These are phyloP conservation scores for Lyophyllum shimeji DNA, from an alignment of 768 basidiomycete genomes.

Conservation along the genomic window DNA sequence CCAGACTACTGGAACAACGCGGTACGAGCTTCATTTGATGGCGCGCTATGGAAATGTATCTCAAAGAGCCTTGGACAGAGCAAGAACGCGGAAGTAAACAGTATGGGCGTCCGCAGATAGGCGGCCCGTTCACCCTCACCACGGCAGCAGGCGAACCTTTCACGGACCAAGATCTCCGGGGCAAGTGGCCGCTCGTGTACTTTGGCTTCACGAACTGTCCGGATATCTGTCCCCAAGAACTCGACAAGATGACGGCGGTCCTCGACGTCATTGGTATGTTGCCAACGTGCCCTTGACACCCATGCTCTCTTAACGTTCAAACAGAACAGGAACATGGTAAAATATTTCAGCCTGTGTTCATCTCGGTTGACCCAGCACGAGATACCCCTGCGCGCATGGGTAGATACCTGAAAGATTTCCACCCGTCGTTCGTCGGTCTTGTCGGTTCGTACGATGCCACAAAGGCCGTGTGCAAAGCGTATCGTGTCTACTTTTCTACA, in stretches of 20 bases:
- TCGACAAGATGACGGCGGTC: conserved; percentile 89
- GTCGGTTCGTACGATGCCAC: conserved; percentile 80
- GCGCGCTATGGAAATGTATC: too few relatives aligned
- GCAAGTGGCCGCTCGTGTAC: conserved; percentile 90
- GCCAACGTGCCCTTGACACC: neutral
- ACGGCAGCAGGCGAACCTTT: conserved; percentile 69
- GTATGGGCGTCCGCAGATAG: conserved; percentile 84
- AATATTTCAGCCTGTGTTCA: conserved; percentile 87
- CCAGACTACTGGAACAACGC: conserved; percentile 69
- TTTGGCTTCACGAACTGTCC: conserved; percentile 99
- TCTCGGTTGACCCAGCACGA: conserved; percentile 95
- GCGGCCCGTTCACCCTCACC: conserved; percentile 83
- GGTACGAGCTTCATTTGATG: conserved; percentile 54
- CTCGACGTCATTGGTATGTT: conserved; percentile 69
- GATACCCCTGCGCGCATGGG: conserved; percentile 66
- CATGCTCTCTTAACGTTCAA: neutral
- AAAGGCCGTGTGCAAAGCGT: conserved; percentile 90
- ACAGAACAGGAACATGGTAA: conserved; percentile 69
- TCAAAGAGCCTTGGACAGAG: too few relatives aligned
- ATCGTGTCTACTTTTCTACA: conserved; percentile 98
- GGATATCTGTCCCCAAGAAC: conserved; percentile 96
- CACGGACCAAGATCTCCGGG: conserved; percentile 80
- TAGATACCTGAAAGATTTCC: conserved; percentile 81
- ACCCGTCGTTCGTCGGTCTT: conserved; percentile 85
- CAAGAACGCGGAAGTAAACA: conserved; percentile 71